These are phyloP conservation scores for Chloropicon primus DNA, from an alignment of 139 green algal species.

Conservation along the genomic window DNA sequence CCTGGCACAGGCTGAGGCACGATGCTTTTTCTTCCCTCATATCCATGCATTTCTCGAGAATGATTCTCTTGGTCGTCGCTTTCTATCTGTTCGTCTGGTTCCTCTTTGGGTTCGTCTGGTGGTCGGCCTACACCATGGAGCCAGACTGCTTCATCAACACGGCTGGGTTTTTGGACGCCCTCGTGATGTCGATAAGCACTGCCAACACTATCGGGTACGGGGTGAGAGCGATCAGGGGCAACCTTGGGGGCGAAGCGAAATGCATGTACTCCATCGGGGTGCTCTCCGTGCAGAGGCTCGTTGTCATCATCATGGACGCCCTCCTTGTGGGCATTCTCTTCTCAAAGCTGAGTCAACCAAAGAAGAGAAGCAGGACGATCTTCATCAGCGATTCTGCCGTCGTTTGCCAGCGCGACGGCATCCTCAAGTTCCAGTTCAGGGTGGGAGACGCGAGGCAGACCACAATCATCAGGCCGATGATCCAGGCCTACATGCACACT, in stretches of 20 bases:
- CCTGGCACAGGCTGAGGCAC: neutral
- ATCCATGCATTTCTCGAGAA: neutral
- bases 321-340: conserved; percentile 36
- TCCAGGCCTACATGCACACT: conserved; percentile 53
- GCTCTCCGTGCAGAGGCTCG: neutral
- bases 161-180: neutral
- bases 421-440: conserved; percentile 86
- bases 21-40: neutral
- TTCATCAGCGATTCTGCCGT: conserved; percentile 63
- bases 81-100: neutral
- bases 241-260: neutral
- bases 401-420: conserved; percentile 61
- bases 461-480: conserved; percentile 23
- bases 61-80: neutral
- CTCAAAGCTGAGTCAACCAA: conserved; percentile 40
- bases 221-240: neutral
- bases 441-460: conserved; percentile 58
- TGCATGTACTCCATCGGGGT: neutral
- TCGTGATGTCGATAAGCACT: neutral
- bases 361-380: conserved; percentile 51
- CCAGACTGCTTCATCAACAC: neutral
- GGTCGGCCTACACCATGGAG: neutral
- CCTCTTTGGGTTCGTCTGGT: neutral
- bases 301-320: neutral
- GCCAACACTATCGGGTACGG: neutral